Evolutionary conservation across 352 stramenopile species (phyloP), one percentile per base, ranked within the genome.

Genomic region (Halophytophthora polymorphica): DNA sequence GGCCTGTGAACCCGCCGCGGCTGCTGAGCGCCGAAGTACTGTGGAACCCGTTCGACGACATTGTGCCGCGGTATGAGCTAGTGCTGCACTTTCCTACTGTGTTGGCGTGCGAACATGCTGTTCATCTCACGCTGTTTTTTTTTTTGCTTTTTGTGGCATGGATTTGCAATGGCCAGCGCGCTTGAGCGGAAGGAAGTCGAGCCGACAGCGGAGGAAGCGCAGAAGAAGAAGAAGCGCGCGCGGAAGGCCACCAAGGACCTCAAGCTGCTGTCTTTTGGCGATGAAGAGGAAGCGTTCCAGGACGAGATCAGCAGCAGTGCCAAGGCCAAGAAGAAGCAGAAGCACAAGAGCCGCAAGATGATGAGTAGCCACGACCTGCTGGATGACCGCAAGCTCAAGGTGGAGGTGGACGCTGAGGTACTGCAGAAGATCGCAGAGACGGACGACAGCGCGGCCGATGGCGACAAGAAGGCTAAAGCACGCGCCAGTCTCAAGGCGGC

Each of bases 191-290:
- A 69, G 14, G 52, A 63, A 44, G 13, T 37, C 13, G 23, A 40
- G 7, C 34, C 44, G 10, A 69, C 58, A 11, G 58, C 66, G 10
- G 64, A 71, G 21, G 64, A 69, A 1, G 52, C 46, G 31, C 50
- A 73, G 17, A 77, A 73, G 45, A 82, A 74, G 42, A 90, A 87
- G 50, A 91, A 92, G 49, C 86, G 84, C 35, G 88, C 91, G 56
- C 80, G 88, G 1, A 97, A 97, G 56, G 85, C 87, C n/a, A 96
- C 90, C 18, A 91, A 94, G 22, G 87, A 98, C 61, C 69, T 92
- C 18, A 98, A 98, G 59, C 68, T 98, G 31, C 72, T 98, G n/a
- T 98, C 90, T 44, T 98, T 98, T 70, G 93, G 90, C 18, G 90
- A 97, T 44, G 91, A 98, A 62, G 83, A 97, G 45, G 66, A 77